phyloP scores from a whole-genome alignment of 176 grass and related monocot genomes.

The Zea luxurians region DNA sequence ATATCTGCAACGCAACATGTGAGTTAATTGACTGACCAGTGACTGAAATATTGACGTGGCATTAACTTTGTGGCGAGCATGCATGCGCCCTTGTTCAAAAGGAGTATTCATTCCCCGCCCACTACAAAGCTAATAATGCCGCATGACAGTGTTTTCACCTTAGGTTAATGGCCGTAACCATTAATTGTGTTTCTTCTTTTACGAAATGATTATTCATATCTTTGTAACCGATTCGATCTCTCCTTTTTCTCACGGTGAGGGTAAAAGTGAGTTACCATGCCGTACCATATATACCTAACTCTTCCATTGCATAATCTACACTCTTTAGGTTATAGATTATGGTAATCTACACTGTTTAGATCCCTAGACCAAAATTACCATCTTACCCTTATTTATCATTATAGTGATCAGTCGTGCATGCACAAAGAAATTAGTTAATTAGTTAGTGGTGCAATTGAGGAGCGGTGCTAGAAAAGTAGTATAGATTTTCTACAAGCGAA shows the following conservation, averaged over 20 bases:
- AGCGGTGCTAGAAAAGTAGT: too few relatives aligned
- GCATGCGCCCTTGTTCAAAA: slow-evolving; percentile 38
- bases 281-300: slow-evolving; percentile 21
- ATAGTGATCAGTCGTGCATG: neutral
- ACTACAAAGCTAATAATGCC: slow-evolving; percentile 60
- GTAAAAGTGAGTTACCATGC: slow-evolving; percentile 4
- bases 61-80: neutral
- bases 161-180: slow-evolving; percentile 43
- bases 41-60: slow-evolving; percentile 24
- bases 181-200: slow-evolving; percentile 5
- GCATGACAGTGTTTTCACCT: slow-evolving; percentile 55
- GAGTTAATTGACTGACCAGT: neutral
- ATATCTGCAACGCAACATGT: neutral
- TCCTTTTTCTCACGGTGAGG: neutral
- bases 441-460: too few relatives aligned
- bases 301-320: slow-evolving; percentile 1
- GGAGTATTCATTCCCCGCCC: slow-evolving; percentile 57
- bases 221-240: neutral
- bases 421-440: neutral
- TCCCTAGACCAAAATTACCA: neutral
- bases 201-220: neutral
- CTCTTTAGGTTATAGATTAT: neutral
- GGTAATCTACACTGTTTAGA: neutral
- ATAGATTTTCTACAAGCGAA: neutral
- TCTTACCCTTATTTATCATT: neutral